Base-by-base conservation (phyloP, 1,284 basidiomycete genomes). In the Mycosarcoma maydis region DNA sequence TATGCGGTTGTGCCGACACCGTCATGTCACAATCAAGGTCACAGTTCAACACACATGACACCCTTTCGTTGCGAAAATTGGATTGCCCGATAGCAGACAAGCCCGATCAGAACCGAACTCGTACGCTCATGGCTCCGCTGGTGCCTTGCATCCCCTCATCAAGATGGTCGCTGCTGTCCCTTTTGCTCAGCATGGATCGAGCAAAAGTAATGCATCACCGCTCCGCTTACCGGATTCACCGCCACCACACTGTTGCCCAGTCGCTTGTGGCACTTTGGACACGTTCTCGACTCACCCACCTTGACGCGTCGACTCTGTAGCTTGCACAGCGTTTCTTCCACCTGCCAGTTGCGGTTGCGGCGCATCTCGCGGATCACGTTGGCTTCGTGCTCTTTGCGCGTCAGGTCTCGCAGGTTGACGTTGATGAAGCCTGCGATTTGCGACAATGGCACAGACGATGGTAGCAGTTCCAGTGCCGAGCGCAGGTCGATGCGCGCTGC, bases 171-270 rank as follows among this genome's bases (percentile, higher is more conserved):
- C 30, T 48, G 61, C 46, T 57, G 61, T 6, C 29, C 50, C 37
- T 59, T 59, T 14, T 52, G 30, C 41, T 64, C 50, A 4, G 41
- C 56, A n/a, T 72, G 55, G 17, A 73, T 48, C 37, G 57, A 65
- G 51, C 78, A 80, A 46, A 69, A 78, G 61, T 81, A 81, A 52
- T 81, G 79, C 70, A 76, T 53, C 39, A 77, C 69, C 6, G 54
- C 50, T 2, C 79, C 79, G 20, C 52, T 69, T 16, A 67, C 66
- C 0, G 75, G 62, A 17, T 72, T 95, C 0, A 98, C 92, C 1
- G 94, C 92, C 73, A 98, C 93, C 33, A 96, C 94, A 60, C 92
- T 94, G 72, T 90, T 90, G 0, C 96, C 96, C 24, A 99, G 85
- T 19, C 94, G 87, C 78, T 98, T 98, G 80, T 94, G 90, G 82